Conservation (phyloP, 805 yeast species). For the Candida railenensis region DNA sequence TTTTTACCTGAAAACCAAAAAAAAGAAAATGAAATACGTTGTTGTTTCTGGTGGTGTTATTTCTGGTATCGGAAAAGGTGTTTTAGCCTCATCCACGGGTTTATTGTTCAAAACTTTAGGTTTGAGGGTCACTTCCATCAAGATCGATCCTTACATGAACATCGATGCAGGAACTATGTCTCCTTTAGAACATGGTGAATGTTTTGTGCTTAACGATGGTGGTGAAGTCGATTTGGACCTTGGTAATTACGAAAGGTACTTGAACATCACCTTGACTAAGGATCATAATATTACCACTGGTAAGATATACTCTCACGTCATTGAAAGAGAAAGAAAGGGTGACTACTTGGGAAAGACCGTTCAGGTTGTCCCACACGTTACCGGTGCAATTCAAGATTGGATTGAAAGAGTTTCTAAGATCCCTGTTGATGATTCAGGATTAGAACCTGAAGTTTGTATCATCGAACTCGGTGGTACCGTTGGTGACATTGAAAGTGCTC, state of each 20-base stretch:
- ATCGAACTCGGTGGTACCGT: slow-evolving; percentile 99
- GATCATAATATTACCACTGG: slow-evolving; percentile 99
- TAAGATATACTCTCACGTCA: slow-evolving; percentile 90
- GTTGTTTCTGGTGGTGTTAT: slow-evolving; percentile 99
- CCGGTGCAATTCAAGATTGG: slow-evolving; percentile 98
- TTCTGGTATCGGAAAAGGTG: slow-evolving; percentile 99
- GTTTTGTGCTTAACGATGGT: slow-evolving; percentile 96
- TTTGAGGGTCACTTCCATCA: slow-evolving; percentile 91
- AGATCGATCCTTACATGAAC: slow-evolving; percentile 98
- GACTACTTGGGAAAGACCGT: slow-evolving; percentile 99
- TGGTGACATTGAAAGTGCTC: slow-evolving; percentile 98
- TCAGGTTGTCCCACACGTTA: slow-evolving; percentile 97
- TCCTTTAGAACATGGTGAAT: slow-evolving; percentile 98
- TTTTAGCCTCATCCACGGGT: slow-evolving; percentile 95
- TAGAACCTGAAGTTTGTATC: slow-evolving; percentile 93
- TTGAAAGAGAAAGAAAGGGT: slow-evolving; percentile 92
- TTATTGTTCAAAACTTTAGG: slow-evolving; percentile 91
- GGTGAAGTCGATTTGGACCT: slow-evolving; percentile 98
- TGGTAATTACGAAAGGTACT: slow-evolving; percentile 97
- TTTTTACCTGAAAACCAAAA: background rate
- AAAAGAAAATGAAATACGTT: slow-evolving; percentile 83
- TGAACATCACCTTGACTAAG: slow-evolving; percentile 86
- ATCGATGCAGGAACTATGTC: slow-evolving; percentile 99
- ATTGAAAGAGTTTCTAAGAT: slow-evolving; percentile 86
- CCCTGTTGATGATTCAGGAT: slow-evolving; percentile 88